Base-by-base conservation (phyloP, 2,329 filamentous ascomycete genomes). In the Penicillium concentricum region DNA sequence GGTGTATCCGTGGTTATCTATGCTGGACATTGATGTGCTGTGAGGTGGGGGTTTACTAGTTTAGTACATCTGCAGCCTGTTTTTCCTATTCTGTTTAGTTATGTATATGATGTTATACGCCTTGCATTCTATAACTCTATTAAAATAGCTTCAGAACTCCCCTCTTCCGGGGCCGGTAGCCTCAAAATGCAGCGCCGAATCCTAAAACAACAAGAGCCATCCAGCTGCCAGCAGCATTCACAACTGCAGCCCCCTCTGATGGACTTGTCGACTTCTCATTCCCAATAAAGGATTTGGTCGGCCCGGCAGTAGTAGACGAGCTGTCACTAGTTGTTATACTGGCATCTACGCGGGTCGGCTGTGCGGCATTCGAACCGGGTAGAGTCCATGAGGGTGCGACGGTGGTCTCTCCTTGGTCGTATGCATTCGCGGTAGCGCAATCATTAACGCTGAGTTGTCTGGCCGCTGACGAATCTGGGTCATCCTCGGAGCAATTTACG, bases 391-490 rank as follows among this genome's bases (percentile, higher is more conserved):
- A 48, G 15, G 57, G 41, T 10, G 61, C 47, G 8, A 66, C 63
- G 3, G 58, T 39, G 2, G 62, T 54, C 8, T 45, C 12, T 22
- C 63, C 63, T 18, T 56, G 41, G 13, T 64, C 61, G 20, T 62
- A 66, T 30, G 61, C 61, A 32, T 66, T 66, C 9, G 62, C 63
- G 6, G 63, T 65, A 13, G 62, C 62, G 32, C 63, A 66, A 10
- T 48, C 34, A 15, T 61, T 39, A 22, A 56, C 59, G 12, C 62
- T 64, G 10, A 54, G 30, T 30, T 59, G 38, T 39, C 56, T 49
- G 2, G 63, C 63, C 4, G 60, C 59, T 28, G 54, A 56, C 0
- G 54, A 51, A 5, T 54, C 57, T 41, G 57, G 53, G 35, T 58
- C 59, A 30, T 64, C 56, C 5, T 52, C 54, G 9, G 61, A 58